A percentile compares a stretch with the other conserved stretches of the same genome.
Evolutionary conservation across 1,284 basidiomycete species (phyloP).

Genomic region (Ceraceosorus bombacis): DNA sequence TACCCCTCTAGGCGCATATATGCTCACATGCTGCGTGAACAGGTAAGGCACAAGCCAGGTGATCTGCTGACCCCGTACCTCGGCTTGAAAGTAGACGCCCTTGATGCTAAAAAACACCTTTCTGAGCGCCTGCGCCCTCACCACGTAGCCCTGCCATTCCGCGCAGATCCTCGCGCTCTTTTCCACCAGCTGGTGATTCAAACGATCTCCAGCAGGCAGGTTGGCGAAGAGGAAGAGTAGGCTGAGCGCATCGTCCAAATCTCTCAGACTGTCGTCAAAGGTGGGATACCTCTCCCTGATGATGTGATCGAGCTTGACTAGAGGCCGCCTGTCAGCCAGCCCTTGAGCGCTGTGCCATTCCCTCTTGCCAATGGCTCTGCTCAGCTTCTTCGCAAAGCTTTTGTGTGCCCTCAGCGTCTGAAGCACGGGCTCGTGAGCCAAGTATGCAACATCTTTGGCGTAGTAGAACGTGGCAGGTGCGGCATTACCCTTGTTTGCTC

Average conservation of each 20-base stretch:
- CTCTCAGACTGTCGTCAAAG: constrained; percentile 88
- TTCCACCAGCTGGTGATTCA: constrained; percentile 69
- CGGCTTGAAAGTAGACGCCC: constrained; percentile 96
- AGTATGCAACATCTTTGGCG: constrained; percentile 93
- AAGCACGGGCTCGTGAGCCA: constrained; percentile 94
- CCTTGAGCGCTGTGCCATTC: constrained; percentile 95
- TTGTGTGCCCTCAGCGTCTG: constrained; percentile 94
- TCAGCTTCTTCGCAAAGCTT: constrained; percentile 94
- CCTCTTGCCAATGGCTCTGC: constrained; percentile 80
- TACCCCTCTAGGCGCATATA: no score
- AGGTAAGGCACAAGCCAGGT: constrained; percentile 98
- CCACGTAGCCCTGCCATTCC: constrained; percentile 73
- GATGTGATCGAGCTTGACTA: constrained; percentile 72
- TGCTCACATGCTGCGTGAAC: constrained; percentile 82
- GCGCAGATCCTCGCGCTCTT: constrained; percentile 72
- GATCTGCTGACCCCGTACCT: constrained; percentile 81
- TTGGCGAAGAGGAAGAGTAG: constrained; percentile 78
- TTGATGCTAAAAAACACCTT: constrained; percentile 97
- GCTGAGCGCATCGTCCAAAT: constrained; percentile 94
- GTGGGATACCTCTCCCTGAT: constrained; percentile 98
- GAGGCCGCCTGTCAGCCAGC: constrained; percentile 72
- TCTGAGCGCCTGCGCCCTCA: constrained; percentile 75
- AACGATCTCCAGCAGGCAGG: constrained; percentile 57
- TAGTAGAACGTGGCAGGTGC: constrained; percentile 98
- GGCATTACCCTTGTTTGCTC: constrained; percentile 94